Evolutionary conservation across 192 early-diverging fungal species (phyloP), one percentile per base, ranked within the genome.

Genomic region (Coemansia sp.): DNA sequence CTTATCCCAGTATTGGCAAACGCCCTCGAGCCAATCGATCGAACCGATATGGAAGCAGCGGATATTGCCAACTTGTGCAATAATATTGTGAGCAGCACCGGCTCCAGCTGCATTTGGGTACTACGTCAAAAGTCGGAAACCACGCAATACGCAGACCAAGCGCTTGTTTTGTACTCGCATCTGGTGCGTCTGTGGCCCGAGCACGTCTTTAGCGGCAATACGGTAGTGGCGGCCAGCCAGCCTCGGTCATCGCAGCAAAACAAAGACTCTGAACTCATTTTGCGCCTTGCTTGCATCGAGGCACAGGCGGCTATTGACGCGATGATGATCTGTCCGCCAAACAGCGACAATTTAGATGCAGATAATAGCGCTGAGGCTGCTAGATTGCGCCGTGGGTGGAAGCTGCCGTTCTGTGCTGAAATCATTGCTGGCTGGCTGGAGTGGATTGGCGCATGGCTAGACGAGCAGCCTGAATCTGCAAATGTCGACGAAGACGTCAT

Each of bases 141-240:
- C 36, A 69, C 56, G 16, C 17, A 65, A 8, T 77, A 74, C 31
- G 42, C 68, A 0, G 79, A 82, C 37, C 67, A 70, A 50, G 74
- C 79, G 42, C 66, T 82, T n/a, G 79, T 73, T 19, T 57, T 82
- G 29, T 72, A 67, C 34, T 73, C 79, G 19, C 79, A 82, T 24
- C 33, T 77, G 31, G 71, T 62, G 24, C 62, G 79, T 11, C 66
- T 82, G 36, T 82, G 79, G 79, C 79, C 73, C 8, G 44, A 44
- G 3, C 51, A 59, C 29, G 59, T 68, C 9, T 82, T 72, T 64
- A 29, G 45, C 34, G 27, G 19, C 44, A n/a, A 51, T 45, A 39
- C 8, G 7, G 35, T 13, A 31, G 35, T 51, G 50, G 13, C 24
- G 50, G 29, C 16, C 46, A 45, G 27, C 62, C 50, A 42, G 17